These are phyloP conservation scores for Stramenopiles sp. DNA, from an alignment of 352 stramenopile species.

Conservation along the genomic window DNA sequence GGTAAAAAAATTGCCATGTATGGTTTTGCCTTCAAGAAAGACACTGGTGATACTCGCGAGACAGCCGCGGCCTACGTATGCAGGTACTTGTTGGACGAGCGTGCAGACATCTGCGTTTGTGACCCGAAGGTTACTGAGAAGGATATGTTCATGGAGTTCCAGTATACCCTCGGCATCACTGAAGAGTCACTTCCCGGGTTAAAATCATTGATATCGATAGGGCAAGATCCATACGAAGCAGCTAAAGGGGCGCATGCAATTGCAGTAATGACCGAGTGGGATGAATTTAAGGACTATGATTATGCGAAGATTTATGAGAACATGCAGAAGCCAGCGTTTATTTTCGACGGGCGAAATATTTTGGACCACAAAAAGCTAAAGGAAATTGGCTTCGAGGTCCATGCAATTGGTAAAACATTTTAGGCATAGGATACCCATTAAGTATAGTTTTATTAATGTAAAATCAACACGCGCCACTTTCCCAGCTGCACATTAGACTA, in stretches of 20 bases:
- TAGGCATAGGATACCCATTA: too few relatives aligned
- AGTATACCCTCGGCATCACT: slow-evolving; percentile 65
- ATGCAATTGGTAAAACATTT: slow-evolving; percentile 72
- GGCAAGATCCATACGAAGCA: slow-evolving; percentile 64
- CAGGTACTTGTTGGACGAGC: slow-evolving; percentile 84
- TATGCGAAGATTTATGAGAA: slow-evolving; percentile 79
- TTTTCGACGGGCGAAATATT: slow-evolving; percentile 97
- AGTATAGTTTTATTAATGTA: too few relatives aligned
- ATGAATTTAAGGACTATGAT: slow-evolving; percentile 92
- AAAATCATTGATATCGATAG: slow-evolving; percentile 47
- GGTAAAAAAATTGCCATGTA: slow-evolving; percentile 98
- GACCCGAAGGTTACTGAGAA: slow-evolving; percentile 80
- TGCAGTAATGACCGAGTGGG: slow-evolving; percentile 92
- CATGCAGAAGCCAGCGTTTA: slow-evolving; percentile 96
- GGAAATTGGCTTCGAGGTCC: slow-evolving; percentile 91
- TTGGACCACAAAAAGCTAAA: slow-evolving; percentile 74
- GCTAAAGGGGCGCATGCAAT: slow-evolving; percentile 73
- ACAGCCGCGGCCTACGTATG: slow-evolving; percentile 89
- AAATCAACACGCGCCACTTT: too few relatives aligned
- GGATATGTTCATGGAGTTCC: slow-evolving; percentile 76
- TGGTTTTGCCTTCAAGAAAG: slow-evolving; percentile 99
- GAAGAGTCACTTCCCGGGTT: slow-evolving; percentile 62
- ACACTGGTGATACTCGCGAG: slow-evolving; percentile 97
- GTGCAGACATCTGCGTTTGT: slow-evolving; percentile 84
- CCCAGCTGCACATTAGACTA: too few relatives aligned